Evolutionary conservation across 805 yeast species (phyloP).

Genomic region (Hanseniaspora meyeri): DNA sequence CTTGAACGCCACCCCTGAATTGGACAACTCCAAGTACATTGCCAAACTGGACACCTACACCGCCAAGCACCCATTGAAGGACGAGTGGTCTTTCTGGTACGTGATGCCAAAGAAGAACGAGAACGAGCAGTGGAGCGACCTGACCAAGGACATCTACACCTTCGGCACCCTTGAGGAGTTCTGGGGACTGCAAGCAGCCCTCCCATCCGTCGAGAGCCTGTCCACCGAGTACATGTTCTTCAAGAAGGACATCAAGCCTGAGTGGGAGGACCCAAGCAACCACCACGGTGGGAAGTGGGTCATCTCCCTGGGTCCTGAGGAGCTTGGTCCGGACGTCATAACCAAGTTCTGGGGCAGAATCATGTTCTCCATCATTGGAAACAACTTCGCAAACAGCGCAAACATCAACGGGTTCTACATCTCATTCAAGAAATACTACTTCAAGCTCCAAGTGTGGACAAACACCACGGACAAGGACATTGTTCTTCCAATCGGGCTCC

Average conservation of each 20-base stretch:
- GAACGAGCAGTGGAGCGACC: constrained; percentile 80
- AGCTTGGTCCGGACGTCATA: constrained; percentile 30
- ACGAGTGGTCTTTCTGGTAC: constrained; percentile 95
- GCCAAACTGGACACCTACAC: constrained; percentile 23
- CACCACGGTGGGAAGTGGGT: constrained; percentile 92
- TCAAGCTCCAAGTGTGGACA: constrained; percentile 89
- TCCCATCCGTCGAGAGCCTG: constrained; percentile 82
- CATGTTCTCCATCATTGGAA: constrained; percentile 76
- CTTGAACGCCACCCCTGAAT: not conserved
- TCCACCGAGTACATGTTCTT: constrained; percentile 92
- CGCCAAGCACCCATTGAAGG: constrained; percentile 67
- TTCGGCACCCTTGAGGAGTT: constrained; percentile 94
- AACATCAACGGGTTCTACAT: constrained; percentile 92
- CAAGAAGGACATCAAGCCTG: constrained; percentile 88
- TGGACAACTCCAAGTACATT: not conserved
- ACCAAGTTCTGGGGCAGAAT: constrained; percentile 60
- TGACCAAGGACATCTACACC: constrained; percentile 82
- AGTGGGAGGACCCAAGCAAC: constrained; percentile 92
- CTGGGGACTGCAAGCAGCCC: constrained; percentile 93
- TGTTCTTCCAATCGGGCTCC: constrained; percentile 66
- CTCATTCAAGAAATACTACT: constrained; percentile 69
- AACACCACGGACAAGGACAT: constrained; percentile 55
- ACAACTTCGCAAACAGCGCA: constrained; percentile 59
- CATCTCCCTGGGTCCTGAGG: constrained; percentile 65
- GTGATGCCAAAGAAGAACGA: constrained; percentile 77